These are phyloP conservation scores for Apiospora saccharicola DNA, from an alignment of 2,329 filamentous ascomycete species.

Conservation along the genomic window DNA sequence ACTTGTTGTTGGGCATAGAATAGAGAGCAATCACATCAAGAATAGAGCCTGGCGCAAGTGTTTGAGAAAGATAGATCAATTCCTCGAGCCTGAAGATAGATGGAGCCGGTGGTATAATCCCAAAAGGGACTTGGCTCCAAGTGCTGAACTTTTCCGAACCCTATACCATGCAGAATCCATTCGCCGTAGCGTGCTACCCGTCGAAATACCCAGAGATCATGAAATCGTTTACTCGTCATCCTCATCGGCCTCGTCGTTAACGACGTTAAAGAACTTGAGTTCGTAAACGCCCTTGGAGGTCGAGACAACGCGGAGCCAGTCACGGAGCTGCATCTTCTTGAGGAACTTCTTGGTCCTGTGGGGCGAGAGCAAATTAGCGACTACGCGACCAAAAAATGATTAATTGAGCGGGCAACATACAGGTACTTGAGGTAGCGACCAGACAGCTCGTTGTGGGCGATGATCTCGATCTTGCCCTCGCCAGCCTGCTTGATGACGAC, in stretches of 20 bases:
- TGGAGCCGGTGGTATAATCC: slow-evolving; percentile 15
- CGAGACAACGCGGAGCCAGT: slow-evolving; percentile 99
- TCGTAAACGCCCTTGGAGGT: slow-evolving; percentile 99
- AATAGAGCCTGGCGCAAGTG: background rate
- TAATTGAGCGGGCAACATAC: slow-evolving; percentile 60
- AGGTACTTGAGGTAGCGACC: slow-evolving; percentile 99
- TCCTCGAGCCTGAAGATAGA: slow-evolving; percentile 16
- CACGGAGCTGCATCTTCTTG: slow-evolving; percentile 99
- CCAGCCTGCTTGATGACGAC: slow-evolving; percentile 89
- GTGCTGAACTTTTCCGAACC: slow-evolving; percentile 28
- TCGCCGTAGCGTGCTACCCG: slow-evolving; percentile 21
- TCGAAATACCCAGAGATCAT: slow-evolving; percentile 24
- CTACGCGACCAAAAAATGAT: background rate
- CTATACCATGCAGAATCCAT: slow-evolving; percentile 27
- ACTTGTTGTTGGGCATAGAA: background rate
- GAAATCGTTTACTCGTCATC: slow-evolving; percentile 86
- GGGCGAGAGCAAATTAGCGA: slow-evolving; percentile 32
- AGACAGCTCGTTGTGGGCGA: slow-evolving; percentile 96
- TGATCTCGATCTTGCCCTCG: slow-evolving; percentile 98
- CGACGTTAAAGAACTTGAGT: slow-evolving; percentile 99
- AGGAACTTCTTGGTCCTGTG: slow-evolving; percentile 99
- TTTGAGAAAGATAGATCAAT: slow-evolving; percentile 12
- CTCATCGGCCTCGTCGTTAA: slow-evolving; percentile 96
- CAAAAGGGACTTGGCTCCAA: background rate
- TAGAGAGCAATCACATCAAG: slow-evolving; percentile 16